Evolutionary conservation across 371 early-diverging fungal species (phyloP).

Genomic region (Mucor racemosus): DNA sequence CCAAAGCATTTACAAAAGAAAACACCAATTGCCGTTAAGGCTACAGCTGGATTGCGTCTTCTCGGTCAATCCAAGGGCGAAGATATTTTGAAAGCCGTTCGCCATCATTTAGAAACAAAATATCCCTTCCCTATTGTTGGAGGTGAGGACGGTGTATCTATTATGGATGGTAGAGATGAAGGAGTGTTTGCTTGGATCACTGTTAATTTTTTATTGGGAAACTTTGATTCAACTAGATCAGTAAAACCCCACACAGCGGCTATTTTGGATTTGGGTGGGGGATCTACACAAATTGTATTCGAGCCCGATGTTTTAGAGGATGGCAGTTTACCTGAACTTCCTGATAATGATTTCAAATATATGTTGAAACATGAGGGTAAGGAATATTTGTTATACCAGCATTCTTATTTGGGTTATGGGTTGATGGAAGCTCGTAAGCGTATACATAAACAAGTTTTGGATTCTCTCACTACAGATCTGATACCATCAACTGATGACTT

Average conservation of each 20-base stretch:
- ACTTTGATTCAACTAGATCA: slow-evolving; percentile 46
- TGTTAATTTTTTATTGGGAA: slow-evolving; percentile 86
- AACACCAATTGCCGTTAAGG: slow-evolving; percentile 93
- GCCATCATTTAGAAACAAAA: slow-evolving; percentile 57
- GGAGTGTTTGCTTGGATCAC: slow-evolving; percentile 98
- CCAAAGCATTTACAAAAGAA: slow-evolving; percentile 70
- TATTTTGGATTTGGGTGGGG: slow-evolving; percentile 96
- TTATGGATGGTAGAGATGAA: slow-evolving; percentile 96
- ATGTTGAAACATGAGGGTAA: slow-evolving; percentile 70
- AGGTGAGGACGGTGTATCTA: slow-evolving; percentile 72
- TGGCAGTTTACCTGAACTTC: slow-evolving; percentile 48
- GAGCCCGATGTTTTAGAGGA: slow-evolving; percentile 71
- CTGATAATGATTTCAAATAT: slow-evolving; percentile 71
- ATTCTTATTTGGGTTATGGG: slow-evolving; percentile 93
- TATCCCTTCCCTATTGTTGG: slow-evolving; percentile 88
- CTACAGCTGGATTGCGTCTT: slow-evolving; percentile 92
- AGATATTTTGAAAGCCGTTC: slow-evolving; percentile 78
- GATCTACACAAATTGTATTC: slow-evolving; percentile 96
- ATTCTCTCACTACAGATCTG: slow-evolving; percentile 6
- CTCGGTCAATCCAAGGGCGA: slow-evolving; percentile 72
- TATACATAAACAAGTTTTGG: slow-evolving; percentile 52
- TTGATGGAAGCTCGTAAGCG: slow-evolving; percentile 86
- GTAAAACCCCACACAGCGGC: slow-evolving; percentile 75
- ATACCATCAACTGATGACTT: slow-evolving; percentile 17
- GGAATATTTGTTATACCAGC: slow-evolving; percentile 87